Base-by-base conservation (phyloP, 331 rosid species). In the Acacia concinna region DNA sequence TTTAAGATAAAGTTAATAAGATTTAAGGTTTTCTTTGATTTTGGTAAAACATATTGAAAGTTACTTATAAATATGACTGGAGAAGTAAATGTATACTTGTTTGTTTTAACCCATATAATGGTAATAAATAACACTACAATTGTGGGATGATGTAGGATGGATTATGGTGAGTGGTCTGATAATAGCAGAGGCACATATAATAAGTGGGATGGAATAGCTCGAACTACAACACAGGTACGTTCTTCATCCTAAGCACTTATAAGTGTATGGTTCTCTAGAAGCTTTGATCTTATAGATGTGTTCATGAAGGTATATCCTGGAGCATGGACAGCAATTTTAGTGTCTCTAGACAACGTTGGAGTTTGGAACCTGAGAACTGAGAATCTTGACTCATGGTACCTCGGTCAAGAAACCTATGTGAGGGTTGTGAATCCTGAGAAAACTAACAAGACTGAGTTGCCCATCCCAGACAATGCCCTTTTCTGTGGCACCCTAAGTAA, bases 181-280 rank as follows among this genome's bases (percentile, higher is more conserved):
- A 93, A 93, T 80, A 95, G 99, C 88, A 85, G 98, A 79, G 99
- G 99, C 51, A 95, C 99, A 18, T 95, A 95, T 71, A 95, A 95
- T 57, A 95, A 95, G 82, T 95, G 99, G 99, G 99, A 95, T 74
- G 99, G 99, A 89, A 95, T 95, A 77, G 99, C 99, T 84, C 93
- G 98, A 52, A n/a, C 86, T 17, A 91, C 99, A 57, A 64, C 88
- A 30, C 99, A 95, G 99, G 99, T 93, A 85, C 20, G 8, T 38
- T 34, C 12, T 13, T 23, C 32, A 46, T 68, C 54, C 73, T 40
- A 2, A 2, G 8, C n/a, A 40, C n/a, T 6, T 40, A 21, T 2
- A 23, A 25, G 21, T 68, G 44, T 12, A 66, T 66, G 44, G 37
- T 37, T 66, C 28, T 11, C 49, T n/a, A 21, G 49, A 10, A 34